phyloP scores from a whole-genome alignment of 805 yeast genomes.

The Metschnikowia henanensis region DNA sequence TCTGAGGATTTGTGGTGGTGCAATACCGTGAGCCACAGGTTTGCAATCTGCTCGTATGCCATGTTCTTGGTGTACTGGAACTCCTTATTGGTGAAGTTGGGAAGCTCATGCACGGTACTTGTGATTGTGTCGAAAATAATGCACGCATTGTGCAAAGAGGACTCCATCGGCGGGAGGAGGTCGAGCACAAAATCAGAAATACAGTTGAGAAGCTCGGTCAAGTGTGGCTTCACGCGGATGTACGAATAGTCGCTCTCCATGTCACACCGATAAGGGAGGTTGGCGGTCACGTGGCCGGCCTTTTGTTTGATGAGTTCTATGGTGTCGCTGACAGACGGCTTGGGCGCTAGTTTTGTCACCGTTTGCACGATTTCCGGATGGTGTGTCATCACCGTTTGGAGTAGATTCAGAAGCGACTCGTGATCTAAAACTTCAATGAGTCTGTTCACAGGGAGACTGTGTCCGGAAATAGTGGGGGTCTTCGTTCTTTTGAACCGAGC shows the following conservation, averaged over 20 bases:
- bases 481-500: constrained; percentile 30
- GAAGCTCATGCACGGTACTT: constrained; percentile 58
- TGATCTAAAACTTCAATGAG: constrained; percentile 69
- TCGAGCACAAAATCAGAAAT: constrained; percentile 73
- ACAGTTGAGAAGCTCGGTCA: constrained; percentile 68
- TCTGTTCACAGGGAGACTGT: constrained; percentile 60
- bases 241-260: constrained; percentile 73
- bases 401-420: constrained; percentile 49
- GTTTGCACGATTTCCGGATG: constrained; percentile 64
- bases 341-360: constrained; percentile 53
- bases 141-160: constrained; percentile 52
- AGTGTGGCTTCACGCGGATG: constrained; percentile 64
- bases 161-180: constrained; percentile 70
- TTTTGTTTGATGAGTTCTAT: constrained; percentile 49
- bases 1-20: constrained; percentile 25
- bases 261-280: constrained; percentile 78
- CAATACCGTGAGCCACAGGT: constrained; percentile 58
- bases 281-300: constrained; percentile 42
- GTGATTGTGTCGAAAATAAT: constrained; percentile 65
- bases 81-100: constrained; percentile 60
- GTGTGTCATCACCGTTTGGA: constrained; percentile 50
- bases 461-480: constrained; percentile 52
- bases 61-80: constrained; percentile 50
- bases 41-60: constrained; percentile 62
- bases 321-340: constrained; percentile 54